Percentiles rank a stretch among this genome's conserved stretches.
phyloP scores from a whole-genome alignment of 495 filamentous ascomycete genomes.

The Penicillium dipodomyicola region DNA sequence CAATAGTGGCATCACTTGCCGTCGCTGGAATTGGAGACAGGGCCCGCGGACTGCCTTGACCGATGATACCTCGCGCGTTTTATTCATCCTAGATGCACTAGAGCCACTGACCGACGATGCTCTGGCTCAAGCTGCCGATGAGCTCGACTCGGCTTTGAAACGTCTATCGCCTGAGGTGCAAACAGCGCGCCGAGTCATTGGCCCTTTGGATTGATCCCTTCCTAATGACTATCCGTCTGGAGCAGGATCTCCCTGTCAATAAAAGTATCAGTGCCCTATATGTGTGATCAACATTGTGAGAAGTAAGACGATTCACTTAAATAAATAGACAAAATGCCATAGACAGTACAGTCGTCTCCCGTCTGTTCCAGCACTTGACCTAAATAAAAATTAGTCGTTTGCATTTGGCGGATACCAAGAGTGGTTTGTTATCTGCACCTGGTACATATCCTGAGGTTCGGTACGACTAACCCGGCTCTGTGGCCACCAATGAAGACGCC shows the following conservation, averaged over 20 bases:
- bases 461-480: too few species aligned
- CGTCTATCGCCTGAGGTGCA: constrained; percentile 14
- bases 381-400: too few species aligned
- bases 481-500: too few species aligned
- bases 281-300: not conserved
- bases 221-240: not conserved
- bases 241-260: not conserved
- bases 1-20: constrained; percentile 30
- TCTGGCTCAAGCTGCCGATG: constrained; percentile 17
- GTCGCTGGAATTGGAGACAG: constrained; percentile 36
- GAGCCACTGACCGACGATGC: constrained; percentile 14
- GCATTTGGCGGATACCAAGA: too few species aligned
- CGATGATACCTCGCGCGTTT: constrained; percentile 25
- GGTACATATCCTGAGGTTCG: too few species aligned
- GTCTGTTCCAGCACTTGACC: too few species aligned
- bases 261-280: not conserved
- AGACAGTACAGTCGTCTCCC: too few species aligned
- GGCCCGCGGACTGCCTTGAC: constrained; percentile 31
- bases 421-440: too few species aligned
- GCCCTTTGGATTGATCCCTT: not conserved
- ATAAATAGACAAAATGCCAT: too few species aligned
- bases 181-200: constrained; percentile 6
- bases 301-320: not conserved
- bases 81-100: constrained; percentile 31
- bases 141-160: constrained; percentile 15